Evolutionary conservation across 164 flowering plant genomes (phyloP).

Genomic region (Vitis amurensis): DNA sequence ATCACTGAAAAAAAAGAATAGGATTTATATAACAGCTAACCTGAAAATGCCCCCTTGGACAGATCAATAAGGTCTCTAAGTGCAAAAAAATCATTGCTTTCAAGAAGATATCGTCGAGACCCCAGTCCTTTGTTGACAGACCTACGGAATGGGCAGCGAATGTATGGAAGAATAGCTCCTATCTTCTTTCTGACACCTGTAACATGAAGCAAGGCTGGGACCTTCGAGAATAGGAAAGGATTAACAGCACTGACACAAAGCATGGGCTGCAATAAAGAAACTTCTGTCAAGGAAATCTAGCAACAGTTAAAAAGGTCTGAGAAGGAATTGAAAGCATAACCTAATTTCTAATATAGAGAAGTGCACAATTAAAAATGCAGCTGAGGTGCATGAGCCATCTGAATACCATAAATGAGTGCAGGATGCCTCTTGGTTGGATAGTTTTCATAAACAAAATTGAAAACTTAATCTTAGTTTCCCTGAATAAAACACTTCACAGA

Average conservation of each 20-base stretch:
- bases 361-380: too few relatives aligned
- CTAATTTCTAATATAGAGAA: too few relatives aligned
- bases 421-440: not conserved
- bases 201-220: constrained; percentile 76
- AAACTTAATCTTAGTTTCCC: not conserved
- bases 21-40: constrained; percentile 30
- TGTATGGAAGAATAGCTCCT: constrained; percentile 70
- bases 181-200: constrained; percentile 75
- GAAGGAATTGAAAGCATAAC: too few relatives aligned
- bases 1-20: not conserved
- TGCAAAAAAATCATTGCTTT: constrained; percentile 89
- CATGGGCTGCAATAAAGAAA: constrained; percentile 80
- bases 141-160: constrained; percentile 87
- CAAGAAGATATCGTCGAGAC: constrained; percentile 85
- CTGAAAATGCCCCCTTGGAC: constrained; percentile 94
- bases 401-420: not conserved
- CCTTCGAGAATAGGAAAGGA: constrained; percentile 82
- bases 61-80: constrained; percentile 92
- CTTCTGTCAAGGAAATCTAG: not conserved
- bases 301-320: too few relatives aligned
- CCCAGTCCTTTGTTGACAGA: constrained; percentile 76
- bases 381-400: too few relatives aligned
- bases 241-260: constrained; percentile 95
- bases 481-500: not conserved
- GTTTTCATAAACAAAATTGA: not conserved